phyloP scores from a whole-genome alignment of 495 filamentous ascomycete species.

The Astrothelium subdiscretum region DNA sequence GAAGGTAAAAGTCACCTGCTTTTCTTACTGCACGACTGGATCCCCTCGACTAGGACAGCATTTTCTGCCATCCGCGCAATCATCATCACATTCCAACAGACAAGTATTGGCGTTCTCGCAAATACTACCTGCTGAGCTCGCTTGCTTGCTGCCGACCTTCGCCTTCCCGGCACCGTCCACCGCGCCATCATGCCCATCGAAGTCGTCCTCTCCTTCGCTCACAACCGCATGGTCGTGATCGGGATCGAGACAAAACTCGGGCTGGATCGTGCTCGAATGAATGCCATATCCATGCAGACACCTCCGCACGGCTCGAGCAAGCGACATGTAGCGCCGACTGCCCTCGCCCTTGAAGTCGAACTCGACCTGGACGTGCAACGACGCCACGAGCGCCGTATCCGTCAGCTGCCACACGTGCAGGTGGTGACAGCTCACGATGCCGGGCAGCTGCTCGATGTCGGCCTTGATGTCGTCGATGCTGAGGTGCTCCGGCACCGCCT shows the following conservation, averaged over 20 bases:
- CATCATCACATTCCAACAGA: conserved; percentile 75
- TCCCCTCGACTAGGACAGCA: conserved; percentile 47
- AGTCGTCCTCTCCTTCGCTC: conserved; percentile 22
- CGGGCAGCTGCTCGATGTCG: conserved; percentile 74
- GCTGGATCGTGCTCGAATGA: conserved; percentile 96
- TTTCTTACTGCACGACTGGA: background rate
- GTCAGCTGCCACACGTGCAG: conserved; percentile 96
- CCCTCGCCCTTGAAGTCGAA: conserved; percentile 61
- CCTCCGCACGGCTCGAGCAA: conserved; percentile 63
- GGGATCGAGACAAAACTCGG: conserved; percentile 66
- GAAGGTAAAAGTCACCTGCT: too few species aligned
- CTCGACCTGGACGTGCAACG: conserved; percentile 80
- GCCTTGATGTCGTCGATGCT: conserved; percentile 81
- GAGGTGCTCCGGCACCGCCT: conserved; percentile 81
- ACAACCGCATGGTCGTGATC: conserved; percentile 36
- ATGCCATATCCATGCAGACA: conserved; percentile 95
- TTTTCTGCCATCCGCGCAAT: conserved; percentile 55
- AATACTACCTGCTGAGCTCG: conserved; percentile 40
- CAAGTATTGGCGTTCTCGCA: conserved; percentile 50
- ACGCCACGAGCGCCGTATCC: conserved; percentile 84
- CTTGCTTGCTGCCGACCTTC: conserved; percentile 21
- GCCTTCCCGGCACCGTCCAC: conserved; percentile 23
- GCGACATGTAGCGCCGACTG: conserved; percentile 75
- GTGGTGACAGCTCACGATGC: conserved; percentile 82
- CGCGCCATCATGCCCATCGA: conserved; percentile 15